Evolutionary conservation across 2,329 filamentous ascomycete species (phyloP).

Genomic region (Aspergillus melleus): DNA sequence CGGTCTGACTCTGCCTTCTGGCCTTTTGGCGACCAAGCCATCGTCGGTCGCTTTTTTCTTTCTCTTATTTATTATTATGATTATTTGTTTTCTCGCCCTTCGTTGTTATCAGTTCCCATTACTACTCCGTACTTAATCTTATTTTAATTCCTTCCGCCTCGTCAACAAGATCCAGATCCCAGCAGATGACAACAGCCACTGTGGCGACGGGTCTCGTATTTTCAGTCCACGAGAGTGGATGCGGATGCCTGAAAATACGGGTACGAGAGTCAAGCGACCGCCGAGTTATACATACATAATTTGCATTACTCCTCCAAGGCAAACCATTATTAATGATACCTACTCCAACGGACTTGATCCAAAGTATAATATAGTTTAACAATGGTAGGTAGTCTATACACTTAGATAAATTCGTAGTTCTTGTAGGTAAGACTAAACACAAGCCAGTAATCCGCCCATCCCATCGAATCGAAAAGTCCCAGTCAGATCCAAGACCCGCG

Average conservation of each 20-base stretch:
- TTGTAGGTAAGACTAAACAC: no score
- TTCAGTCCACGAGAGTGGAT: slow-evolving; percentile 1
- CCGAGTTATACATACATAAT: not conserved
- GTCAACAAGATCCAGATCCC: slow-evolving; percentile 1
- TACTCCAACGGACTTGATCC: not conserved
- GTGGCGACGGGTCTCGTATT: slow-evolving; percentile 12
- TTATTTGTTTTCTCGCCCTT: not conserved
- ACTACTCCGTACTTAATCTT: not conserved
- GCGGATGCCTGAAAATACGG: not conserved
- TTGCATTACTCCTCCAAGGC: not conserved
- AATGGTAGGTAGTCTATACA: not conserved
- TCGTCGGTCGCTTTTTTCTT: not conserved
- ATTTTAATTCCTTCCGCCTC: not conserved
- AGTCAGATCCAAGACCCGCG: no score
- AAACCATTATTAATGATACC: not conserved
- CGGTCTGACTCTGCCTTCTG: not conserved
- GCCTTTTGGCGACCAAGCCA: not conserved
- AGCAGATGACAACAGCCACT: slow-evolving; percentile 12
- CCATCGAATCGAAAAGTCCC: no score
- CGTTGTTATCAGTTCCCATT: no score
- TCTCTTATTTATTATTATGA: not conserved
- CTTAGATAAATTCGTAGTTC: no score
- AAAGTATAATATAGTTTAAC: not conserved
- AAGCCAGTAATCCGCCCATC: no score
- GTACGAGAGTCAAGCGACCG: not conserved